These are phyloP conservation scores for Yarrowia sp. DNA, from an alignment of 805 yeast genomes.

Conservation along the genomic window DNA sequence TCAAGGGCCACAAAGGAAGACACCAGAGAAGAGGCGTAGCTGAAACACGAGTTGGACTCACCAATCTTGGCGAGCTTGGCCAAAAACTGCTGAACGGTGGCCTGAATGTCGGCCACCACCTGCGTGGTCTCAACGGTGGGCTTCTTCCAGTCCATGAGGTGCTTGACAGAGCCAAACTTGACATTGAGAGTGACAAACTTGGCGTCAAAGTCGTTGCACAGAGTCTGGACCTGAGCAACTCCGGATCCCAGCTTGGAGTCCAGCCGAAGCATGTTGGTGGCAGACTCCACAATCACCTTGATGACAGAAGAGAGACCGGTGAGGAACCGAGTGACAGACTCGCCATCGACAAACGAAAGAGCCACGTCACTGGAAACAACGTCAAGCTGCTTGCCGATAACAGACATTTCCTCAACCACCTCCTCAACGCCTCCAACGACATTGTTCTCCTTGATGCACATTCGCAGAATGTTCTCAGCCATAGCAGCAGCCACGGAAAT, in stretches of 20 bases:
- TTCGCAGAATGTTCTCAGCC: constrained; percentile 35
- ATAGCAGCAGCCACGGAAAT: constrained; percentile 36
- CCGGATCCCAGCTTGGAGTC: constrained; percentile 7
- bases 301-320: neutral
- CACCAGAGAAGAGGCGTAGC: neutral
- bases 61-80: neutral
- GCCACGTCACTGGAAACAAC: neutral
- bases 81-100: neutral
- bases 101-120: constrained; percentile 1
- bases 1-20: constrained; percentile 1
- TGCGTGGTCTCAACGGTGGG: constrained; percentile 1
- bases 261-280: constrained; percentile 6
- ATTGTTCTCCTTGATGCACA: constrained; percentile 31
- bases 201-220: constrained; percentile 12
- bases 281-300: constrained; percentile 1
- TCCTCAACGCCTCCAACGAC: constrained; percentile 11
- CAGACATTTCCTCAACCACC: neutral
- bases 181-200: neutral
- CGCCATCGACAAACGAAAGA: neutral
- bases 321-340: neutral
- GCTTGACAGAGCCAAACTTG: neutral
- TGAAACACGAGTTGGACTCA: neutral
- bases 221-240: neutral
- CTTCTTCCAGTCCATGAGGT: constrained; percentile 30
- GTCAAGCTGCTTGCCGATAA: neutral